A percentile compares a stretch with the other conserved stretches of the same genome.
phyloP scores from a whole-genome alignment of 139 green algal species.

The Picochlorum sp. region DNA sequence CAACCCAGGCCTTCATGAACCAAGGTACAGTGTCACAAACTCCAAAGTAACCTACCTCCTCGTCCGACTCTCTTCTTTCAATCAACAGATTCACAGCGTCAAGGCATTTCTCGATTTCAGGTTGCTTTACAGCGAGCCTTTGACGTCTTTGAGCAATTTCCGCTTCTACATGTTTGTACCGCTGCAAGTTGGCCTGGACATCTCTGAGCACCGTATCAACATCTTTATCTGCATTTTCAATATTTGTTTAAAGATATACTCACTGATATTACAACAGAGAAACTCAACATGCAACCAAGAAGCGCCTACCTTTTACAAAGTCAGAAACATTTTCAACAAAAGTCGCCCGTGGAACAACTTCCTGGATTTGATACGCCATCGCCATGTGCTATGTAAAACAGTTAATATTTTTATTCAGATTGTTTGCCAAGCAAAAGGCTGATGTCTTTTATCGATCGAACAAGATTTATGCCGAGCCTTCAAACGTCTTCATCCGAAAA shows the following conservation, averaged over 20 bases:
- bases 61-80: conserved; percentile 5
- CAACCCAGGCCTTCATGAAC: too few relatives aligned
- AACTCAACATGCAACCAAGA: background rate
- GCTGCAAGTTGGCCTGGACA: conserved; percentile 26
- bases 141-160: conserved; percentile 26
- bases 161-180: conserved; percentile 35
- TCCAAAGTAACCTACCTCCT: conserved; percentile 4
- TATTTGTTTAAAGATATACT: too few relatives aligned
- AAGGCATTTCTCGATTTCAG: conserved; percentile 42
- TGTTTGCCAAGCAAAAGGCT: too few relatives aligned
- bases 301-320: conserved; percentile 26
- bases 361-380: background rate
- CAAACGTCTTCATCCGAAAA: too few relatives aligned
- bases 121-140: conserved; percentile 33
- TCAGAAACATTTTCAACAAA: conserved; percentile 44
- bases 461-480: too few relatives aligned
- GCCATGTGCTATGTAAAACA: too few relatives aligned
- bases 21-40: too few relatives aligned
- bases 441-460: too few relatives aligned
- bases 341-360: conserved; percentile 20
- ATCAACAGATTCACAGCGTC: conserved; percentile 31
- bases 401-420: too few relatives aligned
- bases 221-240: conserved; percentile 9
- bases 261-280: too few relatives aligned
- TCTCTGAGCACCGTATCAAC: conserved; percentile 28